Evolutionary conservation across 2,329 filamentous ascomycete species (phyloP).

Genomic region (Aureobasidium sp.): DNA sequence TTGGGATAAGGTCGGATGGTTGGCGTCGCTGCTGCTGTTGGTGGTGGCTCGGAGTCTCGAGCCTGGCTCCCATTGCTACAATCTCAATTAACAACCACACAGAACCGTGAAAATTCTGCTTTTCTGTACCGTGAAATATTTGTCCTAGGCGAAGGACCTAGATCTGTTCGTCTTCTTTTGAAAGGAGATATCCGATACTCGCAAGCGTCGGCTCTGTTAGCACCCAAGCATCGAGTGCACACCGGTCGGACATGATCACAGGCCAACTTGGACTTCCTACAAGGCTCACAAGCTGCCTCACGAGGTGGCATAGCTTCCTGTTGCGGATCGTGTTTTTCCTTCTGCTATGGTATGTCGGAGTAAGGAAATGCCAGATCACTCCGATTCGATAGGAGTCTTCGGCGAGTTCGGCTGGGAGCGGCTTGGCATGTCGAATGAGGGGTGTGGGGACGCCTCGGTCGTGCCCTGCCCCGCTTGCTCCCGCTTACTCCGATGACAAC

Average conservation of each 20-base stretch:
- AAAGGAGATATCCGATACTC: slow-evolving; percentile 27
- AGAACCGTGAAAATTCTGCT: background rate
- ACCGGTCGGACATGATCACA: slow-evolving; percentile 26
- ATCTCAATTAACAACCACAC: background rate
- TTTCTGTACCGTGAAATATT: background rate
- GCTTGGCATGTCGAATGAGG: background rate
- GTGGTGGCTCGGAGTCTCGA: slow-evolving; percentile 11
- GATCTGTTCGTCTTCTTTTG: slow-evolving; percentile 20
- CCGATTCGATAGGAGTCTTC: slow-evolving; percentile 10
- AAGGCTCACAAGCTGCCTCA: slow-evolving; percentile 26
- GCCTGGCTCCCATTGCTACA: slow-evolving; percentile 9
- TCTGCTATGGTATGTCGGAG: background rate
- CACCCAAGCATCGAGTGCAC: slow-evolving; percentile 24
- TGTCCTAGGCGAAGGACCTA: background rate
- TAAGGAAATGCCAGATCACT: background rate
- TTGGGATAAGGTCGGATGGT: slow-evolving; percentile 26
- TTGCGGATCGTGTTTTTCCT: background rate
- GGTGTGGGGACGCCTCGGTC: background rate
- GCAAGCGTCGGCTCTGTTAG: slow-evolving; percentile 21
- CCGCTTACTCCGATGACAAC: slow-evolving; percentile 6
- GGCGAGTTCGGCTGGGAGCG: slow-evolving; percentile 5
- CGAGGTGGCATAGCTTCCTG: slow-evolving; percentile 8
- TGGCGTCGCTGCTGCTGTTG: slow-evolving; percentile 15
- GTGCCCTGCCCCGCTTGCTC: background rate
- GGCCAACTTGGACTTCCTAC: slow-evolving; percentile 25